A percentile compares a stretch with the other conserved stretches of the same genome.
These are phyloP conservation scores for Tetrahymena borealis DNA, from an alignment of 73 alveolate species.

Conservation along the genomic window DNA sequence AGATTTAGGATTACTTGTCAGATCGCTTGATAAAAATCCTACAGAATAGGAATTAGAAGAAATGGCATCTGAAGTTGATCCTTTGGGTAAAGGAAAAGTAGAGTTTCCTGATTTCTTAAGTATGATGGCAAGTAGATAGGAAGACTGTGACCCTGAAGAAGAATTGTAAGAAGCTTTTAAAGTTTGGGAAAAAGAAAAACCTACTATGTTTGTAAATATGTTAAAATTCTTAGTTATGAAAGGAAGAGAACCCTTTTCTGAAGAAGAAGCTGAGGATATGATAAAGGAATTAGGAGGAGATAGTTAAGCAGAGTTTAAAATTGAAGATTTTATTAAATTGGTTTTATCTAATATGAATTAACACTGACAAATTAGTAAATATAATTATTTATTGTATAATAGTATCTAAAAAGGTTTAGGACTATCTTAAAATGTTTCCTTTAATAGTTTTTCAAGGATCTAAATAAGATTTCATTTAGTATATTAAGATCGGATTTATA, in stretches of 20 bases:
- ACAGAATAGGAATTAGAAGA: constrained; percentile 84
- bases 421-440: no score
- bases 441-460: no score
- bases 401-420: no score
- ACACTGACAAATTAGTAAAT: background rate
- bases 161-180: constrained; percentile 66
- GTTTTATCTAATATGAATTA: background rate
- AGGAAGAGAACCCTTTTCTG: constrained; percentile 69
- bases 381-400: no score
- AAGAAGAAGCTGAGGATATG: constrained; percentile 67
- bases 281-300: constrained; percentile 11
- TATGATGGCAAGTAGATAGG: constrained; percentile 70
- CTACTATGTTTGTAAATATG: constrained; percentile 45
- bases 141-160: constrained; percentile 58
- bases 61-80: constrained; percentile 83
- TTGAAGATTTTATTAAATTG: background rate
- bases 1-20: constrained; percentile 66
- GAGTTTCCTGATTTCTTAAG: constrained; percentile 79
- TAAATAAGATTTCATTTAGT: no score
- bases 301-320: background rate
- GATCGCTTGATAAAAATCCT: constrained; percentile 48
- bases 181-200: constrained; percentile 59
- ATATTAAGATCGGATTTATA: no score
- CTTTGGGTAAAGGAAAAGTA: constrained; percentile 78
- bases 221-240: constrained; percentile 50